Conservation (phyloP, 2,329 filamentous ascomycete species). For the Leptographium flavum region DNA sequence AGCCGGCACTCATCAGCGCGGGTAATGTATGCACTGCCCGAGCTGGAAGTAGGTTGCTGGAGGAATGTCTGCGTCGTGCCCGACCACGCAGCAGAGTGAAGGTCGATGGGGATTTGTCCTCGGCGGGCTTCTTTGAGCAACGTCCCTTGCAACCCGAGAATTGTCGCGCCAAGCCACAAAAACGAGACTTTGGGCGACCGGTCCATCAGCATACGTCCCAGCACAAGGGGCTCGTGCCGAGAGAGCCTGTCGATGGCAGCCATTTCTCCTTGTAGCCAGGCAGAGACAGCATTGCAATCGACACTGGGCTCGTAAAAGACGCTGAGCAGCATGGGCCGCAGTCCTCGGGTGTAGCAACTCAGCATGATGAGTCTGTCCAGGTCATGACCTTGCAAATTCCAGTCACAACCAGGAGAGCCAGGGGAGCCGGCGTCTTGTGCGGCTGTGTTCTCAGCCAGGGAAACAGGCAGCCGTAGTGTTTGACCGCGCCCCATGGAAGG, state of each 20-base stretch:
- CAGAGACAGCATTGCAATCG: conserved; percentile 16
- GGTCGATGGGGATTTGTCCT: conserved; percentile 15
- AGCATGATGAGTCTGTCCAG: conserved; percentile 14
- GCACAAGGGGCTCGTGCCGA: conserved; percentile 5
- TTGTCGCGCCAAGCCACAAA: conserved; percentile 16
- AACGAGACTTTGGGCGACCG: conserved; percentile 12
- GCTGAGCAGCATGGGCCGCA: conserved; percentile 14
- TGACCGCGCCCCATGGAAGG: conserved; percentile 7
- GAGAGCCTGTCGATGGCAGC: conserved; percentile 13
- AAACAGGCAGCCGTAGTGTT: conserved; percentile 7
- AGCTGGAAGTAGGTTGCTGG: conserved; percentile 12
- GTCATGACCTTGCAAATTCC: neutral
- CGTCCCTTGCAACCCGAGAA: conserved; percentile 12
- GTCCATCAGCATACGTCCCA: conserved; percentile 16
- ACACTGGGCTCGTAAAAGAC: conserved; percentile 16
- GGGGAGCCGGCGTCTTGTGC: neutral
- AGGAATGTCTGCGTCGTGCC: conserved; percentile 16
- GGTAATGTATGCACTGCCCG: conserved; percentile 7
- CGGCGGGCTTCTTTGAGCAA: conserved; percentile 12
- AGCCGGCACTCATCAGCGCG: conserved; percentile 17
- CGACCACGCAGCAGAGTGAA: conserved; percentile 16
- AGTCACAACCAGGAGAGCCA: neutral
- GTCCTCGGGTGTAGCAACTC: conserved; percentile 14
- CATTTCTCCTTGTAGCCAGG: conserved; percentile 16
- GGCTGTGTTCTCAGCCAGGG: neutral